Percentiles rank a stretch among this genome's conserved stretches.
Evolutionary conservation across 2,329 filamentous ascomycete genomes (phyloP).

Genomic region (Aureobasidium sp.): DNA sequence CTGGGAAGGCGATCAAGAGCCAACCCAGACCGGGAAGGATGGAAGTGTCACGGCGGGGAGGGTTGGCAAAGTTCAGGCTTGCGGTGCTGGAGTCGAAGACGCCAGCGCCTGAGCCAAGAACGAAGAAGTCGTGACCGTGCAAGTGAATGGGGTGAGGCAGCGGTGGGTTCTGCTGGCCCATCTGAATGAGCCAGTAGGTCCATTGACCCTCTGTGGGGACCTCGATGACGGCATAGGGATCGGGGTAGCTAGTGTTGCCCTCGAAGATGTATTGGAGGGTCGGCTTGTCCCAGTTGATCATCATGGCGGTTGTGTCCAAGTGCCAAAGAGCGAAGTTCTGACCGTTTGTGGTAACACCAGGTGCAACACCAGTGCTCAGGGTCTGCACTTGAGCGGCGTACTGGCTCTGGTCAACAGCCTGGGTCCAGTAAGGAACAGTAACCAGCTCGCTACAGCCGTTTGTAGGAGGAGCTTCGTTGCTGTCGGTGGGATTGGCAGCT

Average conservation of each 20-base stretch:
- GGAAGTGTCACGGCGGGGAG: constrained; percentile 41
- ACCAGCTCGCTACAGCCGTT: constrained; percentile 24
- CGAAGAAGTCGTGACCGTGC: constrained; percentile 26
- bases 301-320: constrained; percentile 28
- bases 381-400: constrained; percentile 25
- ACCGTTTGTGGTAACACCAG: constrained; percentile 25
- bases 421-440: constrained; percentile 25
- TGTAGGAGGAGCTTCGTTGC: constrained; percentile 17
- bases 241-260: constrained; percentile 32
- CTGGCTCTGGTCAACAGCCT: constrained; percentile 27
- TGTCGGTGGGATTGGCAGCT: constrained; percentile 16
- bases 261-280: constrained; percentile 36
- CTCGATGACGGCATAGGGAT: constrained; percentile 31
- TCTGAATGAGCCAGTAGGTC: constrained; percentile 42
- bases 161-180: constrained; percentile 14
- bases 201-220: constrained; percentile 29
- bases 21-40: constrained; percentile 38
- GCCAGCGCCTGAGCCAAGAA: constrained; percentile 23
- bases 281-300: constrained; percentile 35
- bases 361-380: constrained; percentile 16
- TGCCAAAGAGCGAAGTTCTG: constrained; percentile 31
- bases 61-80: constrained; percentile 32
- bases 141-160: constrained; percentile 1
- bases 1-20: constrained; percentile 41
- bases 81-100: constrained; percentile 20